Conservation (phyloP, 2,329 filamentous ascomycete genomes). For the Fusarium secorum region DNA sequence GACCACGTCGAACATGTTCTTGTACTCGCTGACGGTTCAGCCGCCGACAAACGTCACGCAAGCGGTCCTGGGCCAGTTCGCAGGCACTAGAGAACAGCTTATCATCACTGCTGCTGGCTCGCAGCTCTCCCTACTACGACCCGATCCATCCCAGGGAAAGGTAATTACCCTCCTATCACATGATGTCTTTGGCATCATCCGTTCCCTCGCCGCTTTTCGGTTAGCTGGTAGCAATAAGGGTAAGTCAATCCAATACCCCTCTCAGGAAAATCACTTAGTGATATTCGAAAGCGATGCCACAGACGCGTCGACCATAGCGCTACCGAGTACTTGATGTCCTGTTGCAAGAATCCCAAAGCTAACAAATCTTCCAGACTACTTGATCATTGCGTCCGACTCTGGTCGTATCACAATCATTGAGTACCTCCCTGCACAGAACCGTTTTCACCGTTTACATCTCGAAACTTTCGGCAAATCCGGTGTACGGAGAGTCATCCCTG, state of each 20-base stretch:
- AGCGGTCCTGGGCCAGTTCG: conserved; percentile 93
- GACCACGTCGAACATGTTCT: conserved; percentile 97
- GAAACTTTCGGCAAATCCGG: conserved; percentile 99
- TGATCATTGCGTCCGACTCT: conserved; percentile 95
- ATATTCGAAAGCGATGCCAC: conserved; percentile 51
- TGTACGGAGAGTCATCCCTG: conserved; percentile 89
- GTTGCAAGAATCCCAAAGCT: conserved; percentile 35
- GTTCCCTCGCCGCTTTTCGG: conserved; percentile 86
- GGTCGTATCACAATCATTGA: conserved; percentile 94
- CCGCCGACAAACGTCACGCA: conserved; percentile 88
- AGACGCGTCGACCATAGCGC: conserved; percentile 34
- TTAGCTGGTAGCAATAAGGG: conserved; percentile 95
- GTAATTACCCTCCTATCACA: conserved; percentile 87
- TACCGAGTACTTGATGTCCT: conserved; percentile 41
- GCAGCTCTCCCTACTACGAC: conserved; percentile 84
- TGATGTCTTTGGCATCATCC: conserved; percentile 95
- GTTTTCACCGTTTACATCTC: conserved; percentile 87
- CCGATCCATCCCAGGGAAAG: conserved; percentile 85
- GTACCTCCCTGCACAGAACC: conserved; percentile 85
- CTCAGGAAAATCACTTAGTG: conserved; percentile 71
- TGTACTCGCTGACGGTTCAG: conserved; percentile 97
- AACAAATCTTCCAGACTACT: conserved; percentile 73
- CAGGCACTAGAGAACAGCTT: conserved; percentile 96
- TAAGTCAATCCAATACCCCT: conserved; percentile 63
- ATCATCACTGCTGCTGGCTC: conserved; percentile 94